These are phyloP conservation scores for Hymenochaete sp. DNA, from an alignment of 1,284 basidiomycete species.

Conservation along the genomic window DNA sequence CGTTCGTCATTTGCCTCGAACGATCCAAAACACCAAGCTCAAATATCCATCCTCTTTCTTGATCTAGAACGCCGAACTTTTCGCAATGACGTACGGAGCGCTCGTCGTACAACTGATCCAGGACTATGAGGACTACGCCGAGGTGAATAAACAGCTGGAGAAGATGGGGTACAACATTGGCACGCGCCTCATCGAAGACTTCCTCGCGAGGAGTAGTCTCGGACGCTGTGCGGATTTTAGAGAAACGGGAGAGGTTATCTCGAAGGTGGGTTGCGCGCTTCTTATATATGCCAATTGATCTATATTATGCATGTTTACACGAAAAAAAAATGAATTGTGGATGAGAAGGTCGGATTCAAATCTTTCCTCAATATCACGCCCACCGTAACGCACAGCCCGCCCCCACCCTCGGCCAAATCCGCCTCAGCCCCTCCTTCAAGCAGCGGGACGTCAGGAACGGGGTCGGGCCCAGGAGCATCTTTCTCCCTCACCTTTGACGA, in stretches of 20 bases:
- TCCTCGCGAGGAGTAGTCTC: constrained; percentile 82
- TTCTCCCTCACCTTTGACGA: constrained; percentile 90
- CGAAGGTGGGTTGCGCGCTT: constrained; percentile 53
- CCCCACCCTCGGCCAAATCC: constrained; percentile 38
- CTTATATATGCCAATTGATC: neutral
- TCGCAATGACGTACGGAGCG: constrained; percentile 94
- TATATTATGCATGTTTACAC: constrained; percentile 4
- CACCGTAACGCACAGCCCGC: constrained; percentile 59
- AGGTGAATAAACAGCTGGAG: constrained; percentile 79
- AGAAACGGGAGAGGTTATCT: constrained; percentile 89
- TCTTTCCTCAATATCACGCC: constrained; percentile 95
- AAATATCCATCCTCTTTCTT: neutral
- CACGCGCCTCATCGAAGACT: constrained; percentile 93
- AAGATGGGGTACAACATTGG: constrained; percentile 99
- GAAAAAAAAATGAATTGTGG: no score
- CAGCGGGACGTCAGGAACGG: constrained; percentile 21
- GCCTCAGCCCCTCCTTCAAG: constrained; percentile 30
- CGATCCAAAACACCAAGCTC: neutral
- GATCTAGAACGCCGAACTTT: constrained; percentile 83
- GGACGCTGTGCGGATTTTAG: constrained; percentile 86
- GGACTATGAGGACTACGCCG: constrained; percentile 96
- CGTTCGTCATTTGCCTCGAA: constrained; percentile 38
- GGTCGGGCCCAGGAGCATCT: constrained; percentile 35
- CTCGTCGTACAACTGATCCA: constrained; percentile 98
- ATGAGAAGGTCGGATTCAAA: constrained; percentile 88